These are phyloP conservation scores for Tylopilus subfusipes DNA, from an alignment of 768 basidiomycete genomes.

Conservation along the genomic window DNA sequence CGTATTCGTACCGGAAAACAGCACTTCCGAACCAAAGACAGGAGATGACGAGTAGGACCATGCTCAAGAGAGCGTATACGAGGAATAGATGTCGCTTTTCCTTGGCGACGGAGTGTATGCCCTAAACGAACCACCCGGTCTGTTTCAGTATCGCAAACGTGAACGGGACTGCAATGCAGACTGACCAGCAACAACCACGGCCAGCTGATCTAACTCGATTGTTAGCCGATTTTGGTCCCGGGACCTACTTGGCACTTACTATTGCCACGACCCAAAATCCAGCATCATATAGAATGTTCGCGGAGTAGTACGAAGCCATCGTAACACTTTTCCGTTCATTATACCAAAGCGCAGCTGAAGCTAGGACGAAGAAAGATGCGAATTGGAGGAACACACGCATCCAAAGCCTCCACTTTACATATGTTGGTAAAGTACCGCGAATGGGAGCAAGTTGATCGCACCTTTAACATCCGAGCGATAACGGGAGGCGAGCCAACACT, in stretches of 20 bases:
- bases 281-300: constrained; percentile 38
- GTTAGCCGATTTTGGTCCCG: not conserved
- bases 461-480: constrained; percentile 49
- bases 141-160: not conserved
- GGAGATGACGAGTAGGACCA: constrained; percentile 37
- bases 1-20: constrained; percentile 34
- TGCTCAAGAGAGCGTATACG: constrained; percentile 38
- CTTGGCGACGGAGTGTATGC: constrained; percentile 45
- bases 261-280: constrained; percentile 39
- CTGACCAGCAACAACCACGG: constrained; percentile 49
- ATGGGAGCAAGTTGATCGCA: constrained; percentile 10
- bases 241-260: constrained; percentile 30
- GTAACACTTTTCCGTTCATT: constrained; percentile 40
- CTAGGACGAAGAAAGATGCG: constrained; percentile 46
- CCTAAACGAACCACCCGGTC: constrained; percentile 31
- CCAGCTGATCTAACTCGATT: constrained; percentile 32
- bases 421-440: not conserved
- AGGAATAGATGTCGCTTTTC: constrained; percentile 41
- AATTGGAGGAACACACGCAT: constrained; percentile 49
- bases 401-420: constrained; percentile 43
- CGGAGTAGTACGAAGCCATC: constrained; percentile 31
- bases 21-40: constrained; percentile 42
- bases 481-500: constrained; percentile 46
- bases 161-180: not conserved
- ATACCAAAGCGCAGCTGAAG: constrained; percentile 48